Evolutionary conservation across 345 rosid genomes (phyloP).

Genomic region (Luvunga scandens): DNA sequence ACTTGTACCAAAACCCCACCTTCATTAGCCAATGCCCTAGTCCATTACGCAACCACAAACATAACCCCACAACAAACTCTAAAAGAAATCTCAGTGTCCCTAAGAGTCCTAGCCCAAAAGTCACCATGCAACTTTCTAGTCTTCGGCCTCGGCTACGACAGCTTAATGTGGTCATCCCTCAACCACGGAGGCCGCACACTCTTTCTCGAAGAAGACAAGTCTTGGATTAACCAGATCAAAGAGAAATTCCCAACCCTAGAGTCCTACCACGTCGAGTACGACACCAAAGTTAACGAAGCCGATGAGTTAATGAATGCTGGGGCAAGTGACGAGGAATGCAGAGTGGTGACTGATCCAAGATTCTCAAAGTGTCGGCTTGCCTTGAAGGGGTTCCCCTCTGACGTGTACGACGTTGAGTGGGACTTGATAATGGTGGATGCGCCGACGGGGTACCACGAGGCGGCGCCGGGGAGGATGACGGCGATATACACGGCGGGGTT

Average conservation of each 20-base stretch:
- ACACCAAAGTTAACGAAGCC: constrained; percentile 63
- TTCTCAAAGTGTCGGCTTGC: constrained; percentile 60
- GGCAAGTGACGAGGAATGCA: constrained; percentile 41
- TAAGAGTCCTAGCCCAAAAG: constrained; percentile 44
- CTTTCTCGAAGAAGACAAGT: constrained; percentile 79
- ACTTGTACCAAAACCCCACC: constrained; percentile 62
- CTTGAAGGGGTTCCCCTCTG: constrained; percentile 60
- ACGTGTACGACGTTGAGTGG: constrained; percentile 70
- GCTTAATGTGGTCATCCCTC: constrained; percentile 87
- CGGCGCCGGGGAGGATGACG: constrained; percentile 86
- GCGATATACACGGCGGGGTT: constrained; percentile 86
- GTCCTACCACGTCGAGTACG: constrained; percentile 71
- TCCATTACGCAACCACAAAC: constrained; percentile 75
- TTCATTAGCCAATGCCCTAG: constrained; percentile 57
- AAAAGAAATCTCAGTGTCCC: constrained; percentile 69
- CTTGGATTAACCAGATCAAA: constrained; percentile 64
- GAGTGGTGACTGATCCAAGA: constrained; percentile 48
- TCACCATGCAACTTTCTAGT: constrained; percentile 88
- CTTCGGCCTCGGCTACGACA: constrained; percentile 85
- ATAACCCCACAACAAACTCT: constrained; percentile 89
- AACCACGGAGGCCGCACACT: constrained; percentile 84
- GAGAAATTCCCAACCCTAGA: constrained; percentile 50
- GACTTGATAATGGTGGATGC: constrained; percentile 96
- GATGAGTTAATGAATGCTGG: constrained; percentile 45
- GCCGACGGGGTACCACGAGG: constrained; percentile 77